A percentile compares a stretch with the other conserved stretches of the same genome.
Evolutionary conservation across 129 eudicot species (phyloP).

Genomic region (Lonicera japonica): DNA sequence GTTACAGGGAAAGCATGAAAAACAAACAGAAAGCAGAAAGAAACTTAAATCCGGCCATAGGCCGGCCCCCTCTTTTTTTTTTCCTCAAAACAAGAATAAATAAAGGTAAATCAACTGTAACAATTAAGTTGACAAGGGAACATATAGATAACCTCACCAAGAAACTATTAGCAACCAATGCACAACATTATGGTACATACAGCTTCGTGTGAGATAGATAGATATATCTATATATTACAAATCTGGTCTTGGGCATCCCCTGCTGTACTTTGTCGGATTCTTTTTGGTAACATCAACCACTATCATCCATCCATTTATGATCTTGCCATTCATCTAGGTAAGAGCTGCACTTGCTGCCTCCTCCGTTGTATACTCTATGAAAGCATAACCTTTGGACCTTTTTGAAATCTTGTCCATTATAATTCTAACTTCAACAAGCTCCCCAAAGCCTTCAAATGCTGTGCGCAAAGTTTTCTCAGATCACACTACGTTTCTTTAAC

Average conservation of each 20-base stretch:
- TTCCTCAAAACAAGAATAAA: too few species aligned
- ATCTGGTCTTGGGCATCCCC: conserved; percentile 45
- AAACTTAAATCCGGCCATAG: too few species aligned
- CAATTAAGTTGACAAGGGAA: too few species aligned
- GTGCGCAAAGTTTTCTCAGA: conserved; percentile 93
- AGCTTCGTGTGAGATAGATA: too few species aligned
- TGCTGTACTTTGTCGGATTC: conserved; percentile 59
- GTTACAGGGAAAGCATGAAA: too few species aligned
- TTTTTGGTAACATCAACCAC: conserved; percentile 86
- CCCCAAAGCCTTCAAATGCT: conserved; percentile 92
- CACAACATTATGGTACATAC: too few species aligned
- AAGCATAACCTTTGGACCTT: conserved; percentile 93
- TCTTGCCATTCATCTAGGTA: conserved; percentile 94
- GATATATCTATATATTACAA: conserved; percentile 5
- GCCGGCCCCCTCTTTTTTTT: too few species aligned
- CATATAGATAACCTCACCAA: too few species aligned
- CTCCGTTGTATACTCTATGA: conserved; percentile 85
- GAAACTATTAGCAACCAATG: too few species aligned
- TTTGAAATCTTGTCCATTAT: conserved; percentile 97
- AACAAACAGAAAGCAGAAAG: too few species aligned
- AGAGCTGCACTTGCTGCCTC: conserved; percentile 89
- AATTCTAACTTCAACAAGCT: conserved; percentile 80
- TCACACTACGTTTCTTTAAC: too few species aligned
- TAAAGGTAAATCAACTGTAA: too few species aligned
- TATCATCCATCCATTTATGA: conserved; percentile 98